A percentile compares a stretch with the other conserved stretches of the same genome.
These are phyloP conservation scores for Saccharomyces hybrid DNA, from an alignment of 1,139 yeast genomes.

Conservation along the genomic window DNA sequence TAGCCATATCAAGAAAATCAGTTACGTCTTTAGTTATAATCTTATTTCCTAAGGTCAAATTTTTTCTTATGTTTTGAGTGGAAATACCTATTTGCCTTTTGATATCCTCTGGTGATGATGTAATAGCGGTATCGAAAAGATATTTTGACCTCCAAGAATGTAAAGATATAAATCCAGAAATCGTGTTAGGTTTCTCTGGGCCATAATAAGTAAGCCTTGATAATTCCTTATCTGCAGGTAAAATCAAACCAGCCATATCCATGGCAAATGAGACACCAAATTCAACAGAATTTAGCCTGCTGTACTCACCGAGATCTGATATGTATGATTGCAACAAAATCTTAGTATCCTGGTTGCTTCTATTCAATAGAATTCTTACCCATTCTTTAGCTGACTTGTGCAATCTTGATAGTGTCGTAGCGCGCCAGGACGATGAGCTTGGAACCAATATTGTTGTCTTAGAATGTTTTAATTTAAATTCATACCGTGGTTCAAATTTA, in stretches of 20 bases:
- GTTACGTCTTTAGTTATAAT: constrained; percentile 35
- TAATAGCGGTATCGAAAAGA: constrained; percentile 28
- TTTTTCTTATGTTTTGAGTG: constrained; percentile 17
- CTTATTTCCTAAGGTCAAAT: constrained; percentile 13
- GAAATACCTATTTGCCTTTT: constrained; percentile 18
- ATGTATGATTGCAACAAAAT: constrained; percentile 72
- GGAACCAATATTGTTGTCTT: constrained; percentile 60
- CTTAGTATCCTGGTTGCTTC: constrained; percentile 66
- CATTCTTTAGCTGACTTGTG: constrained; percentile 57
- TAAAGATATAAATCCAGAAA: constrained; percentile 71
- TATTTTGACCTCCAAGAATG: constrained; percentile 64
- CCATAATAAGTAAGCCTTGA: constrained; percentile 28
- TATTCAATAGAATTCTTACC: constrained; percentile 49
- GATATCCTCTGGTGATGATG: constrained; percentile 27
- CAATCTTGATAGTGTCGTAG: constrained; percentile 54
- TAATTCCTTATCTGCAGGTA: constrained; percentile 56
- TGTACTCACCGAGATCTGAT: constrained; percentile 36
- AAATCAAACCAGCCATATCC: constrained; percentile 72
- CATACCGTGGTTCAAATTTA: constrained; percentile 75
- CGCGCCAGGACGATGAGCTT: constrained; percentile 75
- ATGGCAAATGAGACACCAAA: constrained; percentile 86
- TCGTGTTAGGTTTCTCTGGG: constrained; percentile 43
- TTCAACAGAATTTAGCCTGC: constrained; percentile 40
- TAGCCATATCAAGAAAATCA: constrained; percentile 40
- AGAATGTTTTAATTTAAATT: constrained; percentile 54